Percentiles rank a stretch among this genome's conserved stretches.
These are phyloP conservation scores for Beauveria bassiana DNA, from an alignment of 2,329 filamentous ascomycete species.

Conservation along the genomic window DNA sequence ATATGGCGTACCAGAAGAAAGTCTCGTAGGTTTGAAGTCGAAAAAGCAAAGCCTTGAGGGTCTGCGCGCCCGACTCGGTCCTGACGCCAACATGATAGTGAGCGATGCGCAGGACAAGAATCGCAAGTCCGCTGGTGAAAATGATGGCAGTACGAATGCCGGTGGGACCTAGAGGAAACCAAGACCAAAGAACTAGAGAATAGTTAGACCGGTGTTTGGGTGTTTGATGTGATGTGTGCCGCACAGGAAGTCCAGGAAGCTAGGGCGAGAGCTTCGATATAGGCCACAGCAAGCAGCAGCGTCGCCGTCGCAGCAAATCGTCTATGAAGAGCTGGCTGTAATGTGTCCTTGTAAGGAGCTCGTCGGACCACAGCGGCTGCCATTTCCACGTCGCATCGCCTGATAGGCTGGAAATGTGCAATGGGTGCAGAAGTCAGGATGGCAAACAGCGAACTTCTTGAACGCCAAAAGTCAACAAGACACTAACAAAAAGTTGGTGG, in stretches of 20 bases:
- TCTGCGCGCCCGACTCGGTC: constrained; percentile 59
- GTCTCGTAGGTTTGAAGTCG: constrained; percentile 60
- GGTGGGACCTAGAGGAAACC: constrained; percentile 72
- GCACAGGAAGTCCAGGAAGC: constrained; percentile 62
- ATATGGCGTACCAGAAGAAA: constrained; percentile 66
- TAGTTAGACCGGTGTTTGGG: constrained; percentile 9
- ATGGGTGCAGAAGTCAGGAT: constrained; percentile 10
- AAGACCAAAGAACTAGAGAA: constrained; percentile 68
- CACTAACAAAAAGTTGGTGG: constrained; percentile 7
- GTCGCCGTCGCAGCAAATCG: constrained; percentile 74
- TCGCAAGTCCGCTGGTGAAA: constrained; percentile 65
- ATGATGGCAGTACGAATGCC: constrained; percentile 69
- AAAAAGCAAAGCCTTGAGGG: constrained; percentile 50
- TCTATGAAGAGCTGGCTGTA: constrained; percentile 81
- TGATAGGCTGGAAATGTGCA: constrained; percentile 18
- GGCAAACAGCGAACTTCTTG: neutral
- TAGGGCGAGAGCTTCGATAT: constrained; percentile 62
- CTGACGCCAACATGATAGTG: constrained; percentile 70
- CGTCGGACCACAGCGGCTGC: constrained; percentile 46
- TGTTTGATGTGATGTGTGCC: constrained; percentile 21
- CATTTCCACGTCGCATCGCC: constrained; percentile 44
- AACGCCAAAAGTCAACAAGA: constrained; percentile 8
- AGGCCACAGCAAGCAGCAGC: constrained; percentile 63
- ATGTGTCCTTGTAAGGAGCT: constrained; percentile 73
- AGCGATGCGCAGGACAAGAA: constrained; percentile 80